phyloP scores from a whole-genome alignment of 164 flowering plant genomes.

The Saururus chinensis region DNA sequence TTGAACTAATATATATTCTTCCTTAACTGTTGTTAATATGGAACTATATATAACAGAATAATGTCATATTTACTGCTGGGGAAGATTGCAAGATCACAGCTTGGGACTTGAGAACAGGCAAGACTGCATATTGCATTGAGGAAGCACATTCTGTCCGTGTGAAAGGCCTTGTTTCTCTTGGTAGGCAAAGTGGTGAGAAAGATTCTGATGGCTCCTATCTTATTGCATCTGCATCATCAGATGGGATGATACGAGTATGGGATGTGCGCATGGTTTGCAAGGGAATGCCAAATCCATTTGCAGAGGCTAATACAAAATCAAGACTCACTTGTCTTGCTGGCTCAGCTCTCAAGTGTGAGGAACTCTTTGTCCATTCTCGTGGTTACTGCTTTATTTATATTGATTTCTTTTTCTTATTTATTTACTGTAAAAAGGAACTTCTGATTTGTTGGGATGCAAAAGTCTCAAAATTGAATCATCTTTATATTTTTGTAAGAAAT shows the following conservation, averaged over 20 bases:
- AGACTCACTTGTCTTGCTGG: constrained; percentile 94
- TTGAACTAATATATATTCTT: neutral
- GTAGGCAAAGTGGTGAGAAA: constrained; percentile 17
- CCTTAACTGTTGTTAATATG: neutral
- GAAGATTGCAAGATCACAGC: constrained; percentile 75
- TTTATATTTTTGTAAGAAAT: too few species aligned
- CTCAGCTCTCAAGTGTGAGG: constrained; percentile 70
- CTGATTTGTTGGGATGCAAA: too few species aligned
- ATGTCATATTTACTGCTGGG: constrained; percentile 71
- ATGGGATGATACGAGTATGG: constrained; percentile 90
- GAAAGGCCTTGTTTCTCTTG: constrained; percentile 74
- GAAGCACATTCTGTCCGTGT: constrained; percentile 77
- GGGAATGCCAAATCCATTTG: constrained; percentile 55
- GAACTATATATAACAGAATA: constrained; percentile 35
- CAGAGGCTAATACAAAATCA: constrained; percentile 74
- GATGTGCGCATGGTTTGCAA: constrained; percentile 59
- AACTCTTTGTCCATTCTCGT: neutral
- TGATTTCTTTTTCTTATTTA: too few species aligned
- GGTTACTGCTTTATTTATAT: too few species aligned
- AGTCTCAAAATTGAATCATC: too few species aligned
- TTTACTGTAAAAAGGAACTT: too few species aligned
- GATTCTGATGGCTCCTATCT: constrained; percentile 42
- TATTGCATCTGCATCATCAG: constrained; percentile 84
- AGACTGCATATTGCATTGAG: constrained; percentile 61
- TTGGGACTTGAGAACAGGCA: constrained; percentile 82